Base-by-base conservation (phyloP, 2,329 filamentous ascomycete genomes). In the Nannizziopsis barbatae region DNA sequence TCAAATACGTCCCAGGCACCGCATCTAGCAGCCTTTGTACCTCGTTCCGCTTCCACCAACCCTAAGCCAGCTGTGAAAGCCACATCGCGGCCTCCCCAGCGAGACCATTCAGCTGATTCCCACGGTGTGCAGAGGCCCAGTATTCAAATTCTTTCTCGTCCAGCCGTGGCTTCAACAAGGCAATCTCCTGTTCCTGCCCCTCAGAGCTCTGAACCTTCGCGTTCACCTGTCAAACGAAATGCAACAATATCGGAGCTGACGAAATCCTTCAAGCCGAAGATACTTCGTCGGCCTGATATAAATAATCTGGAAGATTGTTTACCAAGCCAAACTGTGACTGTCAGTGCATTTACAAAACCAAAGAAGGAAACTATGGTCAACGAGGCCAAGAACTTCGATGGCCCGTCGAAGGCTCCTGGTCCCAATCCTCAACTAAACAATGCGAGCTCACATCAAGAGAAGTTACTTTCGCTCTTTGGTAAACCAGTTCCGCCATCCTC, bases 381-480 rank as follows among this genome's bases (percentile, higher is more conserved):
- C 36, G 30, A 48, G 15, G 27, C 33, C 11, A 42, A 52, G 14
- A n/a, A 14, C 43, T 45, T 39, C 15, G 46, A 56, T 35, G 55
- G 57, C 20, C 36, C 55, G 31, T 55, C 55, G n/a, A 49, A 56
- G 12, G 53, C 57, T 31, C 43, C 54, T 10, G 60, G 54, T 45
- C 58, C 61, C 35, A 62, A 67, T 53, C 67, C 62, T 39, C 63
- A 64, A 7, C 61, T 64, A n/a, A 67, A 59, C 41, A 70, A 71
- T 53, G 65, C 67, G 12, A 52, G 56, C n/a, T 63, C 68, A 12
- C 72, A 75, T 47, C 72, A 69, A 51, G 70, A 74, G 53, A 62
- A 65, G 2, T 61, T 76, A 3, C 68, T 86, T 10, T 83, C 80
- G 4, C 72, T 86, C 1, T 84, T 86, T 58, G 74, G 76, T 20